Percentiles rank a stretch among this genome's conserved stretches.
These are phyloP conservation scores for Curvularia lunata DNA, from an alignment of 2,329 filamentous ascomycete genomes.

Conservation along the genomic window DNA sequence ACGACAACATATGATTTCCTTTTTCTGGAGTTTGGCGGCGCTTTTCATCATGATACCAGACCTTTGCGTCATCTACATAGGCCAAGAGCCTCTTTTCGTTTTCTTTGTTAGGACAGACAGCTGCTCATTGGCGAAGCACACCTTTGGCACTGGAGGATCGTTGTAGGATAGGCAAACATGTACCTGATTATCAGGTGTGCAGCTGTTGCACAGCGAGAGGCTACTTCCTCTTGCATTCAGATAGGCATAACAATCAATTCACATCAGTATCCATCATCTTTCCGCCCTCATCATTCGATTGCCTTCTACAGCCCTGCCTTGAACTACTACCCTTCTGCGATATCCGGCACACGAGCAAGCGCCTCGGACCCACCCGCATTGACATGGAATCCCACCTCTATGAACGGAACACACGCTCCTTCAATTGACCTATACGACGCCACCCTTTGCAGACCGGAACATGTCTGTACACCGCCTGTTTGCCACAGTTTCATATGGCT, in stretches of 20 bases:
- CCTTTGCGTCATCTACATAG: conserved; percentile 44
- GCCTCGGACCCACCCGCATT: background rate
- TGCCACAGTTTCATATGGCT: background rate
- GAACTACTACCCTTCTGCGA: background rate
- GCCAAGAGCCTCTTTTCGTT: conserved; percentile 31
- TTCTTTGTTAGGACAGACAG: conserved; percentile 12
- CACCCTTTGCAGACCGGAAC: background rate
- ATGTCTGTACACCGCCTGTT: conserved; percentile 1
- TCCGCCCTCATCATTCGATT: conserved; percentile 1
- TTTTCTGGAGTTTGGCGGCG: conserved; percentile 37
- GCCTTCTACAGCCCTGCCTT: conserved; percentile 1
- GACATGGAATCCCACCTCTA: background rate
- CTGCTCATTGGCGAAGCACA: conserved; percentile 6
- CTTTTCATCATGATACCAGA: conserved; percentile 48
- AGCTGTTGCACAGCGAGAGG: conserved; percentile 10
- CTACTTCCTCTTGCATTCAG: conserved; percentile 11
- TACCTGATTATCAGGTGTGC: conserved; percentile 7
- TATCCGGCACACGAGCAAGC: background rate
- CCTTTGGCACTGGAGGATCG: background rate
- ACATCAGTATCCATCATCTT: background rate
- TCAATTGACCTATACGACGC: background rate
- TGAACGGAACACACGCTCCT: background rate
- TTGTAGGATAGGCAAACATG: conserved; percentile 14
- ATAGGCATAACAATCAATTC: conserved; percentile 16
- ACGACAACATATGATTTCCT: conserved; percentile 40